phyloP scores from a whole-genome alignment of 148 eudicot genomes.

The Cornus controversa region DNA sequence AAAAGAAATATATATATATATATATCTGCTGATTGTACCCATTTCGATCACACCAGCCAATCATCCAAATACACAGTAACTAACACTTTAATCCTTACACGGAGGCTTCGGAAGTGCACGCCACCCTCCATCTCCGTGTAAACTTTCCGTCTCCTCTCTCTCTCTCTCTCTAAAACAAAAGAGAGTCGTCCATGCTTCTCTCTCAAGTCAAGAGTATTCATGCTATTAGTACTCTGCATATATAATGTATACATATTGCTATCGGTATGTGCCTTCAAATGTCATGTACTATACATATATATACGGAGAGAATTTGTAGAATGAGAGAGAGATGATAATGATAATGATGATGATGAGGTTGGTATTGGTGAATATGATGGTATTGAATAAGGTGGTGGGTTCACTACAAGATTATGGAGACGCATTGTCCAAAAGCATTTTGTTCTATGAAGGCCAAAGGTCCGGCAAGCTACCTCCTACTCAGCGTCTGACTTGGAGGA shows the following conservation, averaged over 20 bases:
- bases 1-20: too few species aligned
- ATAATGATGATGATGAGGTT: neutral
- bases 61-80: too few species aligned
- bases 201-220: neutral
- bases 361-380: neutral
- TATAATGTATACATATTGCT: too few species aligned
- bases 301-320: too few species aligned
- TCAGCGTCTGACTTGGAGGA: slow-evolving; percentile 55
- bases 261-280: too few species aligned
- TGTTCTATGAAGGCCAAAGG: slow-evolving; percentile 63
- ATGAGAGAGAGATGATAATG: too few species aligned
- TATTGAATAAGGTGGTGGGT: neutral
- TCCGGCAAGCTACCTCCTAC: slow-evolving; percentile 55
- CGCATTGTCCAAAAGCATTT: slow-evolving; percentile 28
- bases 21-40: too few species aligned
- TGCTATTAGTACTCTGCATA: neutral
- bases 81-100: too few species aligned
- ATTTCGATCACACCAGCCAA: too few species aligned
- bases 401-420: slow-evolving; percentile 30
- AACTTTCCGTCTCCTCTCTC: neutral
- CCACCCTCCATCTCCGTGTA: neutral
- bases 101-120: too few species aligned
- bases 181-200: neutral
- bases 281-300: too few species aligned
- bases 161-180: neutral